Evolutionary conservation across 78 protist species (phyloP).

Genomic region (Ministeria vibrans): DNA sequence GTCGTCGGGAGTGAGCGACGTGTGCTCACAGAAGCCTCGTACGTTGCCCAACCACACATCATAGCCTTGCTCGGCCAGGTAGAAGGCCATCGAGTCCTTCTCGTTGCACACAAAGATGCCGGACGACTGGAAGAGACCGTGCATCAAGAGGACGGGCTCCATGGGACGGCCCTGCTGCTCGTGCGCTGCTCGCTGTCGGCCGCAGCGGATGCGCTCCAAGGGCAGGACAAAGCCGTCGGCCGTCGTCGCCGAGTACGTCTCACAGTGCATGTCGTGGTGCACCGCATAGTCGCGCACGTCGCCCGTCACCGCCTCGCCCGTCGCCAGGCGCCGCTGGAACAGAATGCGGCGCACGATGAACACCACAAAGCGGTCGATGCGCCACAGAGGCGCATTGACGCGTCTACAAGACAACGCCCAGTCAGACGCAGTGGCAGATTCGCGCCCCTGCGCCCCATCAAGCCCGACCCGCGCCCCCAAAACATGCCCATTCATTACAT

Average conservation of each 20-base stretch:
- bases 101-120: background rate
- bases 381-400: background rate
- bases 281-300: background rate
- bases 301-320: background rate
- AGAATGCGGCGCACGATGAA: background rate
- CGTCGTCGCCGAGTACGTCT: background rate
- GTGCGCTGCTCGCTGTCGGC: background rate
- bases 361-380: background rate
- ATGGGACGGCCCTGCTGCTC: background rate
- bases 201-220: background rate
- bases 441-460: no score
- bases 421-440: no score
- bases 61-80: constrained; percentile 9
- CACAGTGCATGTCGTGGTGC: background rate
- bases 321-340: background rate
- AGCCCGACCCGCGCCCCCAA: no score
- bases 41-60: constrained; percentile 10
- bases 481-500: no score
- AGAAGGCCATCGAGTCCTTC: background rate
- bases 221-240: constrained; percentile 1
- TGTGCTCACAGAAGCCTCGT: background rate
- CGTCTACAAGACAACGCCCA: no score
- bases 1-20: background rate
- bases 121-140: constrained; percentile 1
- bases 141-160: background rate